A percentile compares a stretch with the other conserved stretches of the same genome.
phyloP scores from a whole-genome alignment of 139 green algal genomes.

The Astrephomene gubernaculifera region DNA sequence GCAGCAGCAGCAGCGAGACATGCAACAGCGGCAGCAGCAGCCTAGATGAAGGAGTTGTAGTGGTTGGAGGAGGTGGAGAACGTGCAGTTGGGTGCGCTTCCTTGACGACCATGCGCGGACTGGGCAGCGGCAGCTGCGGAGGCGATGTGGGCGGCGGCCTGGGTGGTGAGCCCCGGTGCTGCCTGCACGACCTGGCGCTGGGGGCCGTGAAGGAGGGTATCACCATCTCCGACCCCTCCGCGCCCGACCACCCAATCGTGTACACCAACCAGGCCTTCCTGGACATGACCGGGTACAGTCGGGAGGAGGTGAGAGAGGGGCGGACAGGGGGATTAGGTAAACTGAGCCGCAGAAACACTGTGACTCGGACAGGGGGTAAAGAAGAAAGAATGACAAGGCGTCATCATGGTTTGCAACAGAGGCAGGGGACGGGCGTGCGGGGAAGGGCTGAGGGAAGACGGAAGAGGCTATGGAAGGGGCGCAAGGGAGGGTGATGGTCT shows the following conservation, averaged over 20 bases:
- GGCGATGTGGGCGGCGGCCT: neutral
- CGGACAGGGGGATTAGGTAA: too few relatives aligned
- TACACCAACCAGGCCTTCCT: slow-evolving; percentile 88
- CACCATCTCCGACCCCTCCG: slow-evolving; percentile 82
- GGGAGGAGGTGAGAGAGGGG: slow-evolving; percentile 79
- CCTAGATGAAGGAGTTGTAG: neutral
- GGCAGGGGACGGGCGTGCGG: too few relatives aligned
- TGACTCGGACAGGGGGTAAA: too few relatives aligned
- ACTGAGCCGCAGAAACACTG: too few relatives aligned
- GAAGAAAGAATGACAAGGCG: too few relatives aligned
- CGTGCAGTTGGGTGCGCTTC: neutral
- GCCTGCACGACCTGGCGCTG: slow-evolving; percentile 17
- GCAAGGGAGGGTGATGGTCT: too few relatives aligned
- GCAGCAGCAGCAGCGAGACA: neutral
- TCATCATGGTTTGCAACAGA: too few relatives aligned
- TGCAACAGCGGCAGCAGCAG: neutral
- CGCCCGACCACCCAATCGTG: slow-evolving; percentile 94
- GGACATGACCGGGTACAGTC: slow-evolving; percentile 87
- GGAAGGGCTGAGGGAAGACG: too few relatives aligned
- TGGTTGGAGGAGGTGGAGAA: neutral
- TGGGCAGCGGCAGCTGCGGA: neutral
- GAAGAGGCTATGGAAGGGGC: too few relatives aligned
- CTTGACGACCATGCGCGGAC: neutral
- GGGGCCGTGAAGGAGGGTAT: slow-evolving; percentile 47
- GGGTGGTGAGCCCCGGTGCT: neutral